These are phyloP conservation scores for Trichoderma hamatum DNA, from an alignment of 2,329 filamentous ascomycete genomes.

Conservation along the genomic window DNA sequence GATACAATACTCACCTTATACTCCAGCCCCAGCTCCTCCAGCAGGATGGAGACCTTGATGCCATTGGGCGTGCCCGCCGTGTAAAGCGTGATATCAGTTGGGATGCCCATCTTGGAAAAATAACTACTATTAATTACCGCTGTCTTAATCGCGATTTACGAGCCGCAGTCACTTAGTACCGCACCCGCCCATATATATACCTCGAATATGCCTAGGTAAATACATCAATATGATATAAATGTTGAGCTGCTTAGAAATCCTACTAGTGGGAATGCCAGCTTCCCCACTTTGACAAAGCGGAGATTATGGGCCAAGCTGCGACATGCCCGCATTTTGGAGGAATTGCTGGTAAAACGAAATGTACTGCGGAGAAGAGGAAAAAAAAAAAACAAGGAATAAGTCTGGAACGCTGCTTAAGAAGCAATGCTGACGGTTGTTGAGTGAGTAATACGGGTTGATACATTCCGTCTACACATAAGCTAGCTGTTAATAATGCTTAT, in stretches of 20 bases:
- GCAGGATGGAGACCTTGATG: slow-evolving; percentile 82
- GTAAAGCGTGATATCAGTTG: slow-evolving; percentile 75
- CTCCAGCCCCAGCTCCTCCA: slow-evolving; percentile 83
- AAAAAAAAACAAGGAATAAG: not conserved
- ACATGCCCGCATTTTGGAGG: too few species aligned
- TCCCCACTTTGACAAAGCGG: too few species aligned
- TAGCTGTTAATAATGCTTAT: not conserved
- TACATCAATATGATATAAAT: not conserved
- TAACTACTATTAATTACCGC: slow-evolving; percentile 31
- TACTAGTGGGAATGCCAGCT: too few species aligned
- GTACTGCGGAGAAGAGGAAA: not conserved
- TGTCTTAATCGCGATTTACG: slow-evolving; percentile 32
- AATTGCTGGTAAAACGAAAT: too few species aligned
- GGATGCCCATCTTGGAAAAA: slow-evolving; percentile 36
- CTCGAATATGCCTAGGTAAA: not conserved
- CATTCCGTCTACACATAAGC: not conserved
- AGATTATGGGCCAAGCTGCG: too few species aligned
- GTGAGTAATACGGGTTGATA: not conserved
- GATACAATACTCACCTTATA: slow-evolving; percentile 64
- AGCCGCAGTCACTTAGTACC: not conserved
- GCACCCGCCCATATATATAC: not conserved
- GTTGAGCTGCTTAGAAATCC: not conserved
- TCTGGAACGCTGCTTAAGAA: not conserved
- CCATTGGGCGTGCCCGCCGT: slow-evolving; percentile 85
- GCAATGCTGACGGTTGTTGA: not conserved